These are phyloP conservation scores for Dactylellina drechsleri DNA, from an alignment of 2,329 filamentous ascomycete species.

Conservation along the genomic window DNA sequence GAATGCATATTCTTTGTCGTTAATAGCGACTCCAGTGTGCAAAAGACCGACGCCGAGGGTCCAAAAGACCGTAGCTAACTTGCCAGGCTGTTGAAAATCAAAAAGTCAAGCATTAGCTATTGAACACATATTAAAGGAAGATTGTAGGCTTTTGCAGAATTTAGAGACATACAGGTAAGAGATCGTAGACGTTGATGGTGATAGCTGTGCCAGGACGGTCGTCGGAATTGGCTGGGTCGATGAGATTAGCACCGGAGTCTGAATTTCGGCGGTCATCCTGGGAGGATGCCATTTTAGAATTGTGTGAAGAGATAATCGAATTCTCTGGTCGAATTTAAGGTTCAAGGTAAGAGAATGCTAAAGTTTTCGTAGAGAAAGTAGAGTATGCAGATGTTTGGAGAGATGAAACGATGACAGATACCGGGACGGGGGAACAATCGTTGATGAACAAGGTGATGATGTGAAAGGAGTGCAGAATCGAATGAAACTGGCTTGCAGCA, in stretches of 20 bases:
- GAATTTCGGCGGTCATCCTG: conserved; percentile 58
- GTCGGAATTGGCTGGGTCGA: conserved; percentile 58
- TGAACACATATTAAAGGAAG: not conserved
- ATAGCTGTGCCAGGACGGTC: conserved; percentile 78
- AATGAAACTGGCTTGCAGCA: conserved; percentile 21
- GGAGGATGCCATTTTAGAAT: conserved; percentile 61
- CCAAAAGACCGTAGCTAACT: conserved; percentile 80
- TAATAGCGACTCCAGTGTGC: conserved; percentile 84
- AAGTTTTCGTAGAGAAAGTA: not conserved
- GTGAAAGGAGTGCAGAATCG: conserved; percentile 23
- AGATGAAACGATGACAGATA: not conserved
- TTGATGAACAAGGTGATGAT: not conserved
- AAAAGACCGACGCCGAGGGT: conserved; percentile 79
- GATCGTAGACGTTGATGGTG: conserved; percentile 80
- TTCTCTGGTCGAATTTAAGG: not conserved
- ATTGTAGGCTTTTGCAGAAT: conserved; percentile 15
- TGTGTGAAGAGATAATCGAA: not conserved
- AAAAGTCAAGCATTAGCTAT: not conserved
- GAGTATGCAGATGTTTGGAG: not conserved
- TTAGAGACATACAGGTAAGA: conserved; percentile 71
- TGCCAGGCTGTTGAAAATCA: conserved; percentile 69
- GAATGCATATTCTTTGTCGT: conserved; percentile 83
- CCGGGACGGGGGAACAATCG: too few relatives aligned
- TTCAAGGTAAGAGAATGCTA: not conserved
- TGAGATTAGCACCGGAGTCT: conserved; percentile 60